Evolutionary conservation across 257 asterid species (phyloP).

Genomic region (Petunia axillaris): DNA sequence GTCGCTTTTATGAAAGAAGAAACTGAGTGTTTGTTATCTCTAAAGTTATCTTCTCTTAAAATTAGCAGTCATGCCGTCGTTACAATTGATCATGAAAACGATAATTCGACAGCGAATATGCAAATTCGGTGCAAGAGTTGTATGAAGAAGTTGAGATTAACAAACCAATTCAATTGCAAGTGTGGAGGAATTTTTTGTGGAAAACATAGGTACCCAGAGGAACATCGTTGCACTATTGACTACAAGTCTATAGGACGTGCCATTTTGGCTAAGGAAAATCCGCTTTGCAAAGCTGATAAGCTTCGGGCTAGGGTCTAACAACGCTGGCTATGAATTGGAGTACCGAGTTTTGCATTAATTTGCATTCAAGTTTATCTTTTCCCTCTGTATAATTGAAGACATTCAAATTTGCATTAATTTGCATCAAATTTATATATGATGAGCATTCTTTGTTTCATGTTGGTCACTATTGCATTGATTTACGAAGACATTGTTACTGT

Average conservation of each 20-base stretch:
- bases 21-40: too few species aligned
- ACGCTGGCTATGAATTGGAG: neutral
- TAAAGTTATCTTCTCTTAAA: too few species aligned
- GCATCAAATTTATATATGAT: neutral
- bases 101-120: neutral
- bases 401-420: too few species aligned
- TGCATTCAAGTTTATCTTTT: neutral
- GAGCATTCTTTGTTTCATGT: too few species aligned
- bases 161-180: conserved; percentile 37
- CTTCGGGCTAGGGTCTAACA: conserved; percentile 27
- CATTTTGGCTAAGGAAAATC: conserved; percentile 37
- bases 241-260: conserved; percentile 35
- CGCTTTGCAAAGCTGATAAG: conserved; percentile 33
- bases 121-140: conserved; percentile 37
- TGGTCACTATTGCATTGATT: too few species aligned
- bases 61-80: too few species aligned
- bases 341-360: neutral
- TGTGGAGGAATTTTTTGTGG: conserved; percentile 39
- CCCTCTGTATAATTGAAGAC: too few species aligned
- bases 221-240: conserved; percentile 38
- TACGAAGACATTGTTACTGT: too few species aligned
- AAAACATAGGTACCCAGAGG: conserved; percentile 40
- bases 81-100: neutral
- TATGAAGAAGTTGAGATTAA: conserved; percentile 33
- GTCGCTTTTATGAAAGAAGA: too few species aligned